Evolutionary conservation across 208 protist species (phyloP), one percentile per base, ranked within the genome.

Genomic region (Sergeia podlipaevii): DNA sequence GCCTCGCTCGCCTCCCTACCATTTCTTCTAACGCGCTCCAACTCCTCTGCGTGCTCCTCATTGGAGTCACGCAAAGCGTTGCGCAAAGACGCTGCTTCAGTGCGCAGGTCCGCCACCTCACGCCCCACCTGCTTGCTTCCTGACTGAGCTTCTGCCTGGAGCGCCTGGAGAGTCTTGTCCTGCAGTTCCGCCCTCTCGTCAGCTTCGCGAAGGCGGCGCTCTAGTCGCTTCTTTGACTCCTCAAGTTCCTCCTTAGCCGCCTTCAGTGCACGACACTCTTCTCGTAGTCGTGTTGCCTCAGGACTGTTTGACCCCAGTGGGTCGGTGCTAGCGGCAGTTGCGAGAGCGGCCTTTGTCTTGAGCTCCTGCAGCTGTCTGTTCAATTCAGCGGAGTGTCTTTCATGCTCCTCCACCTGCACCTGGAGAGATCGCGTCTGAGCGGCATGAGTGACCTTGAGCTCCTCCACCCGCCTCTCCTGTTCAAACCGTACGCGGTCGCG

Each of bases 301-400:
- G 36, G n/a, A 13, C n/a, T n/a, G n/a, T n/a, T n/a, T n/a, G n/a
- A n/a, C 4, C 4, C 26, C 4, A 54, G n/a, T 5, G 48, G 34
- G 18, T 54, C 48, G 20, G 27, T 38, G 33, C 17, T 42, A 0
- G 53, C 20, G 0, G 56, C 23, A 13, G 65, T 44, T 24, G 60
- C 24, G 29, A 81, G 56, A 11, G 61, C 48, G 5, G 71, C n/a
- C 37, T 82, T 81, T 26, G 64, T 65, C 30, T 60, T 66, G 4
- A 41, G 66, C 34, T 85, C 69, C 62, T 88, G 68, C 47, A 84
- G 46, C 52, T 84, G 77, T 0, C 58, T 59, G 44, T 86, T 69
- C 8, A 63, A 39, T 34, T 83, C 65, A 20, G 64, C 58, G 34
- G 85, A 50, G 6, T 70, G 77, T 0, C 54, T 54, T 15, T 71